Percentiles rank a stretch among this genome's conserved stretches.
These are phyloP conservation scores for Boletus sensibilis DNA, from an alignment of 768 basidiomycete genomes.

Conservation along the genomic window DNA sequence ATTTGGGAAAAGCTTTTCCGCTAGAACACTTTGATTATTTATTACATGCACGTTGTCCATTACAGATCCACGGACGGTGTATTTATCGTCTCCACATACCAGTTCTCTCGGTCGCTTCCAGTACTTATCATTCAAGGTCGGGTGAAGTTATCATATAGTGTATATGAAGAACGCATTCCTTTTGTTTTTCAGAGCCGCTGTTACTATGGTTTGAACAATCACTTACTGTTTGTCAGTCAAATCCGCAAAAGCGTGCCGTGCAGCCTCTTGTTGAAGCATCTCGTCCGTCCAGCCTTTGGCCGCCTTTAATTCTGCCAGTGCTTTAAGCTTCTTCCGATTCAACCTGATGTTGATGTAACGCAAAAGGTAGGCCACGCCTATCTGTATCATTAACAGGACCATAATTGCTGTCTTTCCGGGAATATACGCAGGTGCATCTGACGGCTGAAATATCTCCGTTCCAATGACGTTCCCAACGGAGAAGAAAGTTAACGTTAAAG, in stretches of 20 bases:
- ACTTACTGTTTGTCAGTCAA: conserved; percentile 29
- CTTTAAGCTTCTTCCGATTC: conserved; percentile 20
- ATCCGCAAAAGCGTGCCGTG: conserved; percentile 29
- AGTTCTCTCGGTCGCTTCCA: background rate
- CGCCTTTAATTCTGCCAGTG: conserved; percentile 15
- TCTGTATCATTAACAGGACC: conserved; percentile 24
- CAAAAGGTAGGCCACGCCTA: conserved; percentile 22
- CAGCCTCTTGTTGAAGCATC: conserved; percentile 23
- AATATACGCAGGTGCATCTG: conserved; percentile 28
- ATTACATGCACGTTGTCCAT: conserved; percentile 18
- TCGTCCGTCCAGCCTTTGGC: conserved; percentile 25
- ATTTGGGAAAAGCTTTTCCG: conserved; percentile 73
- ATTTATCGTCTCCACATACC: conserved; percentile 30
- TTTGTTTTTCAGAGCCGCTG: background rate
- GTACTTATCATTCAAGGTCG: background rate
- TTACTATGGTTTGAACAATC: background rate
- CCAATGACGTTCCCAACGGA: conserved; percentile 25
- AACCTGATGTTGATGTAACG: conserved; percentile 22
- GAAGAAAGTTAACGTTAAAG: conserved; percentile 17
- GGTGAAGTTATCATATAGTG: conserved; percentile 22
- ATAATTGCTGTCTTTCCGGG: conserved; percentile 37
- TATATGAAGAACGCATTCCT: conserved; percentile 38
- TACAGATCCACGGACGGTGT: conserved; percentile 17
- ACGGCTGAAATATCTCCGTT: conserved; percentile 25
- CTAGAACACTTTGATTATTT: conserved; percentile 23